These are phyloP conservation scores for Rubroshorea leprosula DNA, from an alignment of 345 rosid genomes.

Conservation along the genomic window DNA sequence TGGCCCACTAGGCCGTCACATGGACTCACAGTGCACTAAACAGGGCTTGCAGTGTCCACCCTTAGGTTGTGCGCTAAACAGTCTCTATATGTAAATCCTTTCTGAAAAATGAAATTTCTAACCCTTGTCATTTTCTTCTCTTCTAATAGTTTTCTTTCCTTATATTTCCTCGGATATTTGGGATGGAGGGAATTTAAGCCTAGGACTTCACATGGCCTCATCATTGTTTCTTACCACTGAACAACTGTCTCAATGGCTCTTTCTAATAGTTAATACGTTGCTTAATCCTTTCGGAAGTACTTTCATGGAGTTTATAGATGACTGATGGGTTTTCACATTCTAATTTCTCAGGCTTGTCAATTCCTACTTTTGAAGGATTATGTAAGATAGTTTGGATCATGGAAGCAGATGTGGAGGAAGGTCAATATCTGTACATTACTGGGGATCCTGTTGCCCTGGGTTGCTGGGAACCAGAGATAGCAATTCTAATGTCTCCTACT, in stretches of 20 bases:
- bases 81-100: too few relatives aligned
- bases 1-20: too few relatives aligned
- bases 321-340: slow-evolving; percentile 11
- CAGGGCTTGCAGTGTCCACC: too few relatives aligned
- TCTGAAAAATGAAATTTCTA: too few relatives aligned
- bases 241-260: too few relatives aligned
- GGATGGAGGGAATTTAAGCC: too few relatives aligned
- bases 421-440: slow-evolving; percentile 55
- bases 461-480: slow-evolving; percentile 77
- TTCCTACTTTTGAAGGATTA: slow-evolving; percentile 30
- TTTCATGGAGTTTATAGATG: slow-evolving; percentile 17
- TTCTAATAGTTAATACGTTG: not conserved
- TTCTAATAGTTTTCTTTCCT: too few relatives aligned
- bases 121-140: too few relatives aligned
- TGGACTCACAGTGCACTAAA: too few relatives aligned
- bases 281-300: slow-evolving; percentile 4
- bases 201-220: too few relatives aligned
- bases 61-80: too few relatives aligned
- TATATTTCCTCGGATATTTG: too few relatives aligned
- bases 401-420: slow-evolving; percentile 68
- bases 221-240: not conserved
- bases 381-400: slow-evolving; percentile 72
- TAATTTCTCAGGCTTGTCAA: slow-evolving; percentile 46
- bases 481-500: slow-evolving; percentile 58
- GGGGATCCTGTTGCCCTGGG: slow-evolving; percentile 80